phyloP scores from a whole-genome alignment of 352 stramenopile genomes.

The Phytophthora kernoviae region DNA sequence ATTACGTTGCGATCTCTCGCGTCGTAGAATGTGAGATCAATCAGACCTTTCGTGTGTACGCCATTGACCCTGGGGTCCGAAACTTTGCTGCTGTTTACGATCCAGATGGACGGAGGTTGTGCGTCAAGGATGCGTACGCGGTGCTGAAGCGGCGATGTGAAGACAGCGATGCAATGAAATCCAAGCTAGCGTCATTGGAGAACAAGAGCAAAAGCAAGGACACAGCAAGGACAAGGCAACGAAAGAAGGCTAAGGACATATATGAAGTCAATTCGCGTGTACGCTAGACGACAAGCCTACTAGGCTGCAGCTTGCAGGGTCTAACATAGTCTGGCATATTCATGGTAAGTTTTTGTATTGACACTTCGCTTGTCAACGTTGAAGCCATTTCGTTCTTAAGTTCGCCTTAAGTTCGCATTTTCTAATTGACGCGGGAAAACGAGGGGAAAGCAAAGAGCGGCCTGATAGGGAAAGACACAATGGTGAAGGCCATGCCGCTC shows the following conservation, averaged over 20 bases:
- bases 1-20: neutral
- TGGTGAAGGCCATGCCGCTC: conserved; percentile 59
- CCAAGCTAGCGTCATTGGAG: too few relatives aligned
- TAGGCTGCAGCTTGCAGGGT: neutral
- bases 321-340: neutral
- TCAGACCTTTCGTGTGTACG: too few relatives aligned
- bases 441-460: conserved; percentile 3
- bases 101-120: too few relatives aligned
- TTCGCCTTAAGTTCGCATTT: neutral
- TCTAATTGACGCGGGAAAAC: conserved; percentile 10
- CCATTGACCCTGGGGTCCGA: too few relatives aligned
- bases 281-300: neutral
- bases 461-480: neutral
- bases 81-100: too few relatives aligned
- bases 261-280: neutral
- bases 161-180: too few relatives aligned
- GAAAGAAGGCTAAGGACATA: too few relatives aligned
- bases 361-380: neutral
- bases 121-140: too few relatives aligned
- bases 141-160: too few relatives aligned
- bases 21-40: neutral
- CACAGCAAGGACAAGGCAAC: too few relatives aligned
- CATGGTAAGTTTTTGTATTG: neutral
- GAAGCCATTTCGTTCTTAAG: neutral
- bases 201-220: too few relatives aligned